Percentiles rank a stretch among this genome's conserved stretches.
Conservation (phyloP, 164 flowering plant genomes). For the Berberis vulgaris region DNA sequence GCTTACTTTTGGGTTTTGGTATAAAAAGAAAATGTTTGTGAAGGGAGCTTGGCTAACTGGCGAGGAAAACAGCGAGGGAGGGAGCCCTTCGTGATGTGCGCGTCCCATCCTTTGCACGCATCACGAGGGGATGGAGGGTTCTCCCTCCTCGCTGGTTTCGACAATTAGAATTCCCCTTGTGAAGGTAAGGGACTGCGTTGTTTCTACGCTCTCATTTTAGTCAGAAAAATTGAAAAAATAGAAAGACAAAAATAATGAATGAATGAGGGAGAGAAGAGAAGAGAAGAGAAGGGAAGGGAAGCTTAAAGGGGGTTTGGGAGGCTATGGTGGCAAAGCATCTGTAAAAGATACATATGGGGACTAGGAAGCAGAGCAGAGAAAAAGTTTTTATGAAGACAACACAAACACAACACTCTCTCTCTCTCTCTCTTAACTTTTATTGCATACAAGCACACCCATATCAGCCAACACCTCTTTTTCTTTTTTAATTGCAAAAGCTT, state of each 20-base stretch:
- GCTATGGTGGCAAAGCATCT: conserved; percentile 62
- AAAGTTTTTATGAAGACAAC: conserved; percentile 22
- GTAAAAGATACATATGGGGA: conserved; percentile 20
- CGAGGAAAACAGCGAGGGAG: no score
- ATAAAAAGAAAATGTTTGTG: conserved; percentile 34
- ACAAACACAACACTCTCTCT: conserved; percentile 6
- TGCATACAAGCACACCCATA: conserved; percentile 38
- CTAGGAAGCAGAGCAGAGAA: neutral
- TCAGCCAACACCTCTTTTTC: conserved; percentile 7
- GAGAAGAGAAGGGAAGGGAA: conserved; percentile 19
- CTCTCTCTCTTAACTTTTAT: conserved; percentile 19
- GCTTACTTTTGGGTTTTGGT: conserved; percentile 46
- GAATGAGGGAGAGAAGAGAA: conserved; percentile 5
- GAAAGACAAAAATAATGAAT: conserved; percentile 2
- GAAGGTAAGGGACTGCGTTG: conserved; percentile 55
- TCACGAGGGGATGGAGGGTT: no score
- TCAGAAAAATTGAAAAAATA: neutral
- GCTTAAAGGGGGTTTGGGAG: conserved; percentile 25
- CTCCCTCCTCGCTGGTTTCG: no score
- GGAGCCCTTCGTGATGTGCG: no score
- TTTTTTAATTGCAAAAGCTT: neutral
- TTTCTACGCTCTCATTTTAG: conserved; percentile 45
- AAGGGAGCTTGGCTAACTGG: no score
- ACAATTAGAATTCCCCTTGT: no score
- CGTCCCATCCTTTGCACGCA: no score